phyloP scores from a whole-genome alignment of 2,329 filamentous ascomycete genomes.

The Mycosphaerella arachidis region DNA sequence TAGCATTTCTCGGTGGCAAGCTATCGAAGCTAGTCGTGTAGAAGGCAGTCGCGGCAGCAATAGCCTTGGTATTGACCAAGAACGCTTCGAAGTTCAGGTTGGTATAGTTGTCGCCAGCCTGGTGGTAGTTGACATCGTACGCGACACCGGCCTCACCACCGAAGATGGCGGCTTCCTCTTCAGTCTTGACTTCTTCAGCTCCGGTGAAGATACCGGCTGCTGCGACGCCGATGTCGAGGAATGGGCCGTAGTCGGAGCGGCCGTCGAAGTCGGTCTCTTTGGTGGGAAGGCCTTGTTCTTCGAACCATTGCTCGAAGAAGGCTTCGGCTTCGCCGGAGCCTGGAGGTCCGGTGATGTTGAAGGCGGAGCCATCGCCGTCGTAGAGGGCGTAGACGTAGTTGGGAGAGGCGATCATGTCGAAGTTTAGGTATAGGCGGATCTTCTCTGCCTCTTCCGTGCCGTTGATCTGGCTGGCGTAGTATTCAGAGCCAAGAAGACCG shows the following conservation, averaged over 20 bases:
- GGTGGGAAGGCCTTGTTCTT: slow-evolving; percentile 57
- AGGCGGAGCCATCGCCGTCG: slow-evolving; percentile 54
- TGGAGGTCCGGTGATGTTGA: slow-evolving; percentile 50
- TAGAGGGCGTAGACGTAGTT: slow-evolving; percentile 55
- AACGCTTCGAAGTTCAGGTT: slow-evolving; percentile 54
- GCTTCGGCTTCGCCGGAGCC: slow-evolving; percentile 66
- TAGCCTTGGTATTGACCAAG: slow-evolving; percentile 53
- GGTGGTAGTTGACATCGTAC: slow-evolving; percentile 49
- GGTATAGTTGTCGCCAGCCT: slow-evolving; percentile 47
- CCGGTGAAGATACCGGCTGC: slow-evolving; percentile 73
- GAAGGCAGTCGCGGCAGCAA: slow-evolving; percentile 66
- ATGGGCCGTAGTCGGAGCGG: slow-evolving; percentile 73
- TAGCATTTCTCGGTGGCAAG: slow-evolving; percentile 38
- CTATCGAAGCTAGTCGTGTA: slow-evolving; percentile 62
- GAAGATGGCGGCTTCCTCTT: slow-evolving; percentile 60
- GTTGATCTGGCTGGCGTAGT: slow-evolving; percentile 44
- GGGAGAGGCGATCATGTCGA: slow-evolving; percentile 66
- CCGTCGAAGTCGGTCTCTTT: slow-evolving; percentile 73
- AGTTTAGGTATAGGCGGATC: slow-evolving; percentile 65
- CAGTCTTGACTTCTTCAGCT: slow-evolving; percentile 71
- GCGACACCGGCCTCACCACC: slow-evolving; percentile 62
- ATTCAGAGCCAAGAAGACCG: slow-evolving; percentile 57
- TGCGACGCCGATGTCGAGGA: slow-evolving; percentile 62
- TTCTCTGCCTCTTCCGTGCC: slow-evolving; percentile 49
- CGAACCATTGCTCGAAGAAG: slow-evolving; percentile 65